phyloP scores from a whole-genome alignment of 1,139 yeast genomes.

The Candida sanyaensis region DNA sequence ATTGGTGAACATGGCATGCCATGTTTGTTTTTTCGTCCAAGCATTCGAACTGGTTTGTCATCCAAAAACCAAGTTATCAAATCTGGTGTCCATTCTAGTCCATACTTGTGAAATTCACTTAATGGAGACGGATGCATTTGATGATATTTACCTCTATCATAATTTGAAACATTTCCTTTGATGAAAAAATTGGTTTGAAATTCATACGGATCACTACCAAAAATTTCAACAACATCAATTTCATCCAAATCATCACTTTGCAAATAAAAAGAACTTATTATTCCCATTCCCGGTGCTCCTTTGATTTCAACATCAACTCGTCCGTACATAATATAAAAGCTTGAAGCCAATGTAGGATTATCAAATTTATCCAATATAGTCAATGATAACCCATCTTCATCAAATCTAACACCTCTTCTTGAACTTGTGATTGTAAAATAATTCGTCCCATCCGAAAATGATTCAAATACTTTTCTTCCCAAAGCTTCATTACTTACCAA shows the following conservation, averaged over 20 bases:
- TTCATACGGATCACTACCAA: slow-evolving; percentile 38
- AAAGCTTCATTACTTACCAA: slow-evolving; percentile 26
- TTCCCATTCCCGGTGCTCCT: slow-evolving; percentile 42
- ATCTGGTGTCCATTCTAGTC: slow-evolving; percentile 41
- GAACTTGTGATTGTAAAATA: slow-evolving; percentile 14
- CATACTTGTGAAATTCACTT: slow-evolving; percentile 28
- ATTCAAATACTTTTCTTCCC: slow-evolving; percentile 15
- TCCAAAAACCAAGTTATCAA: slow-evolving; percentile 34
- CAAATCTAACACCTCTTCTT: slow-evolving; percentile 13
- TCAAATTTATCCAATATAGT: slow-evolving; percentile 31
- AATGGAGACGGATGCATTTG: slow-evolving; percentile 22
- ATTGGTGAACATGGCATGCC: slow-evolving; percentile 43
- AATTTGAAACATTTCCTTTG: slow-evolving; percentile 44
- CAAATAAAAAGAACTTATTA: slow-evolving; percentile 45
- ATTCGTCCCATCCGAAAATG: slow-evolving; percentile 15
- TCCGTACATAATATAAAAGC: slow-evolving; percentile 42
- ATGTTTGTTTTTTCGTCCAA: slow-evolving; percentile 21
- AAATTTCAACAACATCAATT: slow-evolving; percentile 46
- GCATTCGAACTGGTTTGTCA: slow-evolving; percentile 27
- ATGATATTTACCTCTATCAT: slow-evolving; percentile 44
- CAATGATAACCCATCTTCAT: slow-evolving; percentile 18
- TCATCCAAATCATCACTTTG: slow-evolving; percentile 52
- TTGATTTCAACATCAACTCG: slow-evolving; percentile 41
- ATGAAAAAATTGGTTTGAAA: slow-evolving; percentile 47
- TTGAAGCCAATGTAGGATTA: slow-evolving; percentile 40